A percentile compares a stretch with the other conserved stretches of the same genome.
Conservation (phyloP, 306 rosid species). For the Vigna reflexopilosa region DNA sequence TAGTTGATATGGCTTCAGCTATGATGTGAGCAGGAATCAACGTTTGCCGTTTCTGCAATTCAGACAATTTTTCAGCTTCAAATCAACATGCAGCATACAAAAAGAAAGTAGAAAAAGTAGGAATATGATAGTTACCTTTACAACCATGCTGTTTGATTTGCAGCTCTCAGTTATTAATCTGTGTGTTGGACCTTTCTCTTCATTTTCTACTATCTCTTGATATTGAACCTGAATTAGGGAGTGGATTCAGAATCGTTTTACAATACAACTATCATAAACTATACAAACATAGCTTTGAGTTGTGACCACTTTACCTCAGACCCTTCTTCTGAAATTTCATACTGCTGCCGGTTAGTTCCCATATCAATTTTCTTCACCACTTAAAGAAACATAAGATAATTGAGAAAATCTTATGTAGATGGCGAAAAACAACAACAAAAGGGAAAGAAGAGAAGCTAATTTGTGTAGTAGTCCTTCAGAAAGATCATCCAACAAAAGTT, state of each 20-base stretch:
- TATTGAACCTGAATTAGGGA: slow-evolving; percentile 40
- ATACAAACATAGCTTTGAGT: background rate
- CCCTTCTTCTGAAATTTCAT: slow-evolving; percentile 52
- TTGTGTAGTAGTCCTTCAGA: background rate
- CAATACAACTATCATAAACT: background rate
- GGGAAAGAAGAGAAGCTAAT: background rate
- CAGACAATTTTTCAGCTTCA: slow-evolving; percentile 22
- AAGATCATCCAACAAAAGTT: slow-evolving; percentile 13
- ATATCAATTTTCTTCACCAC: slow-evolving; percentile 47
- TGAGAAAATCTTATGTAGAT: slow-evolving; percentile 22
- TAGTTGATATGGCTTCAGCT: slow-evolving; percentile 80
- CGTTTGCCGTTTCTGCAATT: slow-evolving; percentile 60
- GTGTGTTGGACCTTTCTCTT: slow-evolving; percentile 52
- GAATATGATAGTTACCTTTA: slow-evolving; percentile 62
- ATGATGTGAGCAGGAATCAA: slow-evolving; percentile 76
- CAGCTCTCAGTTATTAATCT: slow-evolving; percentile 60
- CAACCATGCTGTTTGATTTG: slow-evolving; percentile 82
- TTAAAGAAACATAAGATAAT: slow-evolving; percentile 41
- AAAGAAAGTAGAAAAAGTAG: background rate
- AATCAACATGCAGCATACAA: slow-evolving; percentile 5
- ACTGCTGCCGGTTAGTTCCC: slow-evolving; percentile 72
- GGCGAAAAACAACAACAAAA: slow-evolving; percentile 8
- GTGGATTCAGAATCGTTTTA: slow-evolving; percentile 10
- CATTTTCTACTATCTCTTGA: slow-evolving; percentile 59
- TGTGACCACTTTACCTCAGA: slow-evolving; percentile 59